phyloP scores from a whole-genome alignment of 257 asterid species.

The Plantago elongata region DNA sequence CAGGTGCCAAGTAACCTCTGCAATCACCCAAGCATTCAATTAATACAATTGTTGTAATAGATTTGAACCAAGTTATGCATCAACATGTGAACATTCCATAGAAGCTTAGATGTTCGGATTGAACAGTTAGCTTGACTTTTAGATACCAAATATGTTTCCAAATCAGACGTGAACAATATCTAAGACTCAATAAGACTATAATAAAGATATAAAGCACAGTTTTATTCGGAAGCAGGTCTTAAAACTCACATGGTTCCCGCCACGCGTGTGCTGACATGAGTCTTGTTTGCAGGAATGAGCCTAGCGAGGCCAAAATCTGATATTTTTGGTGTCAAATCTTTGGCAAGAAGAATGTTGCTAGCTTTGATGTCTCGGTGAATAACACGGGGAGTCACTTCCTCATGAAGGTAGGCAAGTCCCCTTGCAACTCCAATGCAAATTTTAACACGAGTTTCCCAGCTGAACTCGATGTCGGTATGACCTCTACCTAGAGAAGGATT shows the following conservation, averaged over 20 bases:
- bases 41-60: background rate
- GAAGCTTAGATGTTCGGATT: too few relatives aligned
- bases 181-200: too few relatives aligned
- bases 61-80: too few relatives aligned
- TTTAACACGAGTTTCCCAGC: constrained; percentile 62
- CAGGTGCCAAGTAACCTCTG: constrained; percentile 99
- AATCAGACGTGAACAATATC: background rate
- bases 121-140: background rate
- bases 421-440: constrained; percentile 74
- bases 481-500: constrained; percentile 45
- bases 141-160: background rate
- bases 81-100: too few relatives aligned
- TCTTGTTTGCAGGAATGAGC: constrained; percentile 76
- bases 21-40: constrained; percentile 18
- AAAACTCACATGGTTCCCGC: constrained; percentile 91
- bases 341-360: constrained; percentile 87
- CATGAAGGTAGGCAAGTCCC: constrained; percentile 92
- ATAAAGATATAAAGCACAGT: too few relatives aligned
- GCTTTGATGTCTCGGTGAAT: constrained; percentile 97
- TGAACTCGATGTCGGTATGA: constrained; percentile 39
- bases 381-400: constrained; percentile 85
- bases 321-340: constrained; percentile 73
- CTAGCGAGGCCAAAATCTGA: constrained; percentile 98
- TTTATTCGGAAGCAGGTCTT: background rate
- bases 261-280: constrained; percentile 94